Evolutionary conservation across 108 stramenopile genomes (phyloP).

Genomic region (Pseudonitzschia pungens): DNA sequence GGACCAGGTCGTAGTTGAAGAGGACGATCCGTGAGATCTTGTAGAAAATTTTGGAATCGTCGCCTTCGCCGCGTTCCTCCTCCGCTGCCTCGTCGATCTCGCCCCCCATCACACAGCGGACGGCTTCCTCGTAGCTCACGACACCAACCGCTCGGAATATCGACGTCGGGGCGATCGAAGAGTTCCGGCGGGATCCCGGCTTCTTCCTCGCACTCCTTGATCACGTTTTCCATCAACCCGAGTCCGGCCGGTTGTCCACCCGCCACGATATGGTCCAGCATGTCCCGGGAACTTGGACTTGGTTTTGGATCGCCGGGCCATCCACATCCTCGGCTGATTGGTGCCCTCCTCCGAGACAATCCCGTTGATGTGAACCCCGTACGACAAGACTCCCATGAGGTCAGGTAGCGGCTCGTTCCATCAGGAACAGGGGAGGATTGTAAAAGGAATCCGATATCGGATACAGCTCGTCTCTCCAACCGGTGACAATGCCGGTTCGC

Average conservation of each 20-base stretch:
- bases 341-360: slow-evolving; percentile 34
- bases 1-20: slow-evolving; percentile 81
- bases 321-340: slow-evolving; percentile 66
- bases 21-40: slow-evolving; percentile 69
- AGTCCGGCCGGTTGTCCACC: slow-evolving; percentile 85
- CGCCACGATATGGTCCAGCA: slow-evolving; percentile 91
- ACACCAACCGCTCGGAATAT: slow-evolving; percentile 57
- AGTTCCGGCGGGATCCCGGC: slow-evolving; percentile 73
- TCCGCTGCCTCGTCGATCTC: not conserved
- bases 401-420: slow-evolving; percentile 83
- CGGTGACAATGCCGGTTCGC: slow-evolving; percentile 57
- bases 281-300: slow-evolving; percentile 85
- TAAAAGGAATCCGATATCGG: slow-evolving; percentile 67
- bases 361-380: slow-evolving; percentile 81
- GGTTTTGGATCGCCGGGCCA: slow-evolving; percentile 70
- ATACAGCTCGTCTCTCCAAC: slow-evolving; percentile 86
- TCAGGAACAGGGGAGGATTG: slow-evolving; percentile 58
- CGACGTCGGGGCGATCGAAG: slow-evolving; percentile 32
- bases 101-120: not conserved
- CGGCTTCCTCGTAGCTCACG: slow-evolving; percentile 63
- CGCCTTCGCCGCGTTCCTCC: too few relatives aligned
- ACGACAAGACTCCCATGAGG: slow-evolving; percentile 70
- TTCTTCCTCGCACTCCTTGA: slow-evolving; percentile 91
- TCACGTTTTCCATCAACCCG: slow-evolving; percentile 78
- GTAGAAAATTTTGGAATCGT: slow-evolving; percentile 20